These are phyloP conservation scores for Lavandula angustifolia DNA, from an alignment of 257 asterid species.

Conservation along the genomic window DNA sequence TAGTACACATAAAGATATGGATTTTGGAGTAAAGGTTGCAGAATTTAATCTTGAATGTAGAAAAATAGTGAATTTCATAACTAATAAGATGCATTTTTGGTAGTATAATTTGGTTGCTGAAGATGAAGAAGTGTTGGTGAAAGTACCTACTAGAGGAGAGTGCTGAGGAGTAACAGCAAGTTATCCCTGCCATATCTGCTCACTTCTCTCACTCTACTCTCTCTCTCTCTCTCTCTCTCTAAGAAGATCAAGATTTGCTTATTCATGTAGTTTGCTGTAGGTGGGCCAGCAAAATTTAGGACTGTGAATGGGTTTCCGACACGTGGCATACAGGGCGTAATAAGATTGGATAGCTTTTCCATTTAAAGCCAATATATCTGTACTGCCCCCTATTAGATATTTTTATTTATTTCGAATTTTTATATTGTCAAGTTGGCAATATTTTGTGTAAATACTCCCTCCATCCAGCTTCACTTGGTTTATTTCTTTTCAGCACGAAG, in stretches of 20 bases:
- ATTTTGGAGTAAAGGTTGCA: too few relatives aligned
- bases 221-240: constrained; percentile 29
- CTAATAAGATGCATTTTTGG: neutral
- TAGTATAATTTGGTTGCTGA: constrained; percentile 9
- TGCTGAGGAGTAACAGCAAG: constrained; percentile 51
- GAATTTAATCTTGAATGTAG: constrained; percentile 12
- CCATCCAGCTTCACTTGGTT: too few relatives aligned
- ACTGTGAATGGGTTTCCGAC: constrained; percentile 55
- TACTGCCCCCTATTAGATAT: neutral
- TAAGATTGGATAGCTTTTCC: constrained; percentile 48
- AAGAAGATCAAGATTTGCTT: constrained; percentile 9
- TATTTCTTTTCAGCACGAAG: too few relatives aligned
- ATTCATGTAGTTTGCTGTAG: neutral
- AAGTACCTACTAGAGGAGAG: constrained; percentile 63
- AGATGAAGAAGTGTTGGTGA: neutral
- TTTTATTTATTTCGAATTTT: too few relatives aligned
- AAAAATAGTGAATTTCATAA: neutral
- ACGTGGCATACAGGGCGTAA: constrained; percentile 46
- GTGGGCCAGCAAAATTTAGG: constrained; percentile 52
- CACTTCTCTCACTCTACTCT: neutral
- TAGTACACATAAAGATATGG: too few relatives aligned
- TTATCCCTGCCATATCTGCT: constrained; percentile 62
- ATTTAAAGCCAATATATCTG: neutral
- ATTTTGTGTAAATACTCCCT: too few relatives aligned
- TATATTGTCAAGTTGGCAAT: too few relatives aligned